Percentiles rank a stretch among this genome's conserved stretches.
phyloP scores from a whole-genome alignment of 2,329 filamentous ascomycete genomes.

The Aureobasidium sp. region DNA sequence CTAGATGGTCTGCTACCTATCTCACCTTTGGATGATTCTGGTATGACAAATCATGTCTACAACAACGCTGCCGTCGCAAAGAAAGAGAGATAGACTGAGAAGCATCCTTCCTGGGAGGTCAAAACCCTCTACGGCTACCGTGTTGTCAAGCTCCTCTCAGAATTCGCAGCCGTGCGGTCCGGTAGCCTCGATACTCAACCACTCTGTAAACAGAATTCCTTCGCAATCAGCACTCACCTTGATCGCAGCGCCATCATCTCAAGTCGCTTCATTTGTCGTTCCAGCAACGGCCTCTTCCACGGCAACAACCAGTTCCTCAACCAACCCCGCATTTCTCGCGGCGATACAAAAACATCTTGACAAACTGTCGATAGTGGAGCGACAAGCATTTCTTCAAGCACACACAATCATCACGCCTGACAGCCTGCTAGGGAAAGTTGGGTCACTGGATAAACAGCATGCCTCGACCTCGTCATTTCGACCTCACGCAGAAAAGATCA shows the following conservation, averaged over 20 bases:
- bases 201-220: too few species aligned
- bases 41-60: neutral
- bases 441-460: neutral
- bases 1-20: neutral
- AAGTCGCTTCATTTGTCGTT: neutral
- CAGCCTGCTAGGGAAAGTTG: neutral
- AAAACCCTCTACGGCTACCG: neutral
- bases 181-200: neutral
- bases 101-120: neutral
- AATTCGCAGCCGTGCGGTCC: neutral
- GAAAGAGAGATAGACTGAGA: neutral
- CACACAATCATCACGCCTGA: neutral
- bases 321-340: neutral
- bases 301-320: neutral
- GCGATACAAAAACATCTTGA: neutral
- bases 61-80: neutral
- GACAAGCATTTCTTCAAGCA: neutral
- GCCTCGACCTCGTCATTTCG: neutral
- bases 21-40: neutral
- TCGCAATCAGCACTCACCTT: neutral
- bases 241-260: neutral
- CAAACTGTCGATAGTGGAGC: neutral
- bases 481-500: neutral
- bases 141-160: neutral
- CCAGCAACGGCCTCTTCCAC: neutral